Conservation (phyloP, 306 rosid genomes). For the Corylus americana region DNA sequence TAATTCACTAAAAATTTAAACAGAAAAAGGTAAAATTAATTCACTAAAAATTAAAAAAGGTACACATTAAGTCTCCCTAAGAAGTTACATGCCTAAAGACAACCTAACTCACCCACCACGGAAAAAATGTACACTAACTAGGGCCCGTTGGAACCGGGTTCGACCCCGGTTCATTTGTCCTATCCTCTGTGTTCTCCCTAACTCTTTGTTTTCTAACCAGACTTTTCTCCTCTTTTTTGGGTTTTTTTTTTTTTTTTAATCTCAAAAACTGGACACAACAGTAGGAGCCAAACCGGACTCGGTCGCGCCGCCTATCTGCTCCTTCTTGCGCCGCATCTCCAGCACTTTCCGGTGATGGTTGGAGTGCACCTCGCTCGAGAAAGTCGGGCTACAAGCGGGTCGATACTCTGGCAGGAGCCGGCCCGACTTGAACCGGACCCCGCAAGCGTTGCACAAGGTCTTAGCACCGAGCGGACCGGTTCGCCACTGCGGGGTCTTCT, state of each 20-base stretch:
- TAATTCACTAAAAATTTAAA: background rate
- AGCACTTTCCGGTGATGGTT: conserved; percentile 97
- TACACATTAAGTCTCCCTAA: conserved; percentile 34
- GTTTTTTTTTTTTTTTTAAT: background rate
- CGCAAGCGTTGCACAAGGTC: conserved; percentile 87
- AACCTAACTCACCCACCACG: conserved; percentile 50
- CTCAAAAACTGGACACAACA: conserved; percentile 57
- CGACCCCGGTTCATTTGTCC: conserved; percentile 25
- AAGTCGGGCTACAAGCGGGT: conserved; percentile 98
- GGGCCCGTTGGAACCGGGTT: conserved; percentile 49
- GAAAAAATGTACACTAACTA: conserved; percentile 45
- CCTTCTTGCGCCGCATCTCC: conserved; percentile 94
- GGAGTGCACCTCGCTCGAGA: conserved; percentile 76
- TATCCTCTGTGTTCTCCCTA: conserved; percentile 17
- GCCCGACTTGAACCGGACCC: conserved; percentile 91
- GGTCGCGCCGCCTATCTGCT: conserved; percentile 11
- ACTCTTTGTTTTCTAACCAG: conserved; percentile 5
- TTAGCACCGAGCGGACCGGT: conserved; percentile 89
- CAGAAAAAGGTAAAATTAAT: background rate
- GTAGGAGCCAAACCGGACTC: conserved; percentile 39
- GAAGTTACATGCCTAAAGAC: conserved; percentile 45
- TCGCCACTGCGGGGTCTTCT: conserved; percentile 97
- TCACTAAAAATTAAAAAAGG: background rate
- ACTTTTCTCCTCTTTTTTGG: background rate
- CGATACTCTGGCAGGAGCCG: conserved; percentile 88